A percentile compares a stretch with the other conserved stretches of the same genome.
Evolutionary conservation across 164 flowering plant genomes (phyloP).

Genomic region (Kalanchoe fedtschenkoi): DNA sequence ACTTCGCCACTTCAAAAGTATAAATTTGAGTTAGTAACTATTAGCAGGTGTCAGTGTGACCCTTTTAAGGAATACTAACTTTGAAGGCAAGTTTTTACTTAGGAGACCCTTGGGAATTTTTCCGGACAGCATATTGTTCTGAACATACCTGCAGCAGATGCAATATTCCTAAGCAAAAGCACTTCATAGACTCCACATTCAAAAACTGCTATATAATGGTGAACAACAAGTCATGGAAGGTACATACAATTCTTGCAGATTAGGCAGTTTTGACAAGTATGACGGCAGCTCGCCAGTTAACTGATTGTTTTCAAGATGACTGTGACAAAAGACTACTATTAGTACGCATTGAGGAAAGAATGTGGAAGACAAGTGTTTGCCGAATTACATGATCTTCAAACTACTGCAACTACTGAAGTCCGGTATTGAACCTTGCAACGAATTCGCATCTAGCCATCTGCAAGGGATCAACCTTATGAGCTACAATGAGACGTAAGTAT

Average conservation of each 20-base stretch:
- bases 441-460: slow-evolving; percentile 93
- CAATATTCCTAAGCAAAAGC: slow-evolving; percentile 5
- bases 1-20: not conserved
- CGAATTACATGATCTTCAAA: slow-evolving; percentile 58
- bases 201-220: not conserved
- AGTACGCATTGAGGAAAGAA: slow-evolving; percentile 1
- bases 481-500: not conserved
- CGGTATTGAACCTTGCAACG: slow-evolving; percentile 72
- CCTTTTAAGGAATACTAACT: slow-evolving; percentile 41
- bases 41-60: not conserved
- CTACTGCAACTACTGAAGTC: slow-evolving; percentile 66
- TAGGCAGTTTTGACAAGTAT: slow-evolving; percentile 44
- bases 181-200: not conserved
- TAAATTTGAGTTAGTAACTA: not conserved
- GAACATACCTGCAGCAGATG: slow-evolving; percentile 67
- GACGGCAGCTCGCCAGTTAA: slow-evolving; percentile 81
- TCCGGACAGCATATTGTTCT: slow-evolving; percentile 79
- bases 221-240: not conserved
- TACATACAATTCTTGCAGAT: slow-evolving; percentile 80
- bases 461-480: slow-evolving; percentile 9
- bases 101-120: slow-evolving; percentile 58
- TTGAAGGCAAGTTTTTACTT: slow-evolving; percentile 28
- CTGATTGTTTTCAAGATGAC: slow-evolving; percentile 91
- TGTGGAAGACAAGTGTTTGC: not conserved
- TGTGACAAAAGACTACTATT: slow-evolving; percentile 18